Evolutionary conservation across 179 eudicot species (phyloP), one percentile per base, ranked within the genome.

Genomic region (Silene noctiflora): DNA sequence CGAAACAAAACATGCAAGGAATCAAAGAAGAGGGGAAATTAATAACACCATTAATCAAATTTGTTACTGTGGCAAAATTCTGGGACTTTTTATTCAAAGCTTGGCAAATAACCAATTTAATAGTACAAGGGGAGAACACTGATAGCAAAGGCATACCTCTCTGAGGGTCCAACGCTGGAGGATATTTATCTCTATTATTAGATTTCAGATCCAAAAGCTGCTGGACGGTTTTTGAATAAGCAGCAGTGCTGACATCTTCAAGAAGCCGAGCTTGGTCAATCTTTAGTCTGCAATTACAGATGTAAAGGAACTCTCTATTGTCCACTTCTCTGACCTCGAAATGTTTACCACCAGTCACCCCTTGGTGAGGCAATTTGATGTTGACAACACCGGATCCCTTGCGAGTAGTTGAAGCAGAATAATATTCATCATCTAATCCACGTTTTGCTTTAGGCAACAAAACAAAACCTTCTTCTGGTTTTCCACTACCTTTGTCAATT

Each of bases 191-290:
- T 68, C 97, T 96, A 79, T 82, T 83, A 75, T 82, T 83, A 75
- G 93, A 80, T 85, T 88, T 96, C 61, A 59, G 74, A 73, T 71
- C 81, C 78, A 85, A 75, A 69, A 96, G 84, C 81, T 81, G 88
- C 81, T 91, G 97, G 67, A 93, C 97, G 20, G 96, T 89, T 78
- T 88, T 87, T 63, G 99, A 88, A 75, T 84, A 96, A 33, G 98
- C 99, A 75, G 89, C 90, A 79, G 80, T 69, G 69, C 88, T 91
- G 76, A 83, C 86, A 69, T 87, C 90, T 88, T 96, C 91, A 74
- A 96, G 88, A 82, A 96, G 95, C 80, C 98, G 86, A 84, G 80
- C 88, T 90, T 85, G 98, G 81, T 93, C 97, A 67, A 91, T 84
- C 85, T 88, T 90, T 56, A 96, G 80, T 80, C 85, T 91, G 80